These are phyloP conservation scores for Pseudogymnoascus sp. DNA, from an alignment of 2,329 filamentous ascomycete species.

Conservation along the genomic window DNA sequence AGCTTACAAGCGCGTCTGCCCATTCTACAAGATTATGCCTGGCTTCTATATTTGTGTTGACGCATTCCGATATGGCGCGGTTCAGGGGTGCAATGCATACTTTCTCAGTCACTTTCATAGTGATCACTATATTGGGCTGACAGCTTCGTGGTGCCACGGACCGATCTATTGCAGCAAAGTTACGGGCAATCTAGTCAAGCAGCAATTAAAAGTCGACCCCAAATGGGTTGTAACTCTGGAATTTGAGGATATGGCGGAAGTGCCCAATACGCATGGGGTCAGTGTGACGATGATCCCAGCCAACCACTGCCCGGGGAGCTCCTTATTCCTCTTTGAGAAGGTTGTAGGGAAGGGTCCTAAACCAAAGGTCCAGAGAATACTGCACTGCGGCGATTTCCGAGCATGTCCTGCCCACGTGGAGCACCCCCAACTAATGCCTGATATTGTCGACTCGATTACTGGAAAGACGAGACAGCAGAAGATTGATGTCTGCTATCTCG, in stretches of 20 bases:
- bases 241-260: slow-evolving; percentile 71
- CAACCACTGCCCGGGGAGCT: slow-evolving; percentile 94
- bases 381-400: slow-evolving; percentile 94
- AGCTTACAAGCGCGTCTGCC: slow-evolving; percentile 82
- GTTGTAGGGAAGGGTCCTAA: slow-evolving; percentile 52
- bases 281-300: slow-evolving; percentile 90
- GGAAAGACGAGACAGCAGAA: slow-evolving; percentile 72
- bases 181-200: slow-evolving; percentile 80
- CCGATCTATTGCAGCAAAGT: slow-evolving; percentile 95
- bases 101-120: slow-evolving; percentile 98
- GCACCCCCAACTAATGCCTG: slow-evolving; percentile 74
- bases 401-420: slow-evolving; percentile 78
- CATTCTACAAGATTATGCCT: slow-evolving; percentile 97
- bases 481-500: slow-evolving; percentile 92
- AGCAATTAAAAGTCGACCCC: slow-evolving; percentile 76
- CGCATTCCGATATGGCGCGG: slow-evolving; percentile 89
- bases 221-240: slow-evolving; percentile 81
- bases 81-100: slow-evolving; percentile 87
- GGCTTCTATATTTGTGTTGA: slow-evolving; percentile 91
- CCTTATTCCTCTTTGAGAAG: slow-evolving; percentile 89
- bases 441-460: slow-evolving; percentile 61
- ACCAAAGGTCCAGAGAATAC: slow-evolving; percentile 63
- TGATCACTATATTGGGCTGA: slow-evolving; percentile 91
- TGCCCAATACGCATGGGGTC: slow-evolving; percentile 76
- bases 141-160: slow-evolving; percentile 81